Evolutionary conservation across 441 rosid species (phyloP).

Genomic region (Gossypium davidsonii): DNA sequence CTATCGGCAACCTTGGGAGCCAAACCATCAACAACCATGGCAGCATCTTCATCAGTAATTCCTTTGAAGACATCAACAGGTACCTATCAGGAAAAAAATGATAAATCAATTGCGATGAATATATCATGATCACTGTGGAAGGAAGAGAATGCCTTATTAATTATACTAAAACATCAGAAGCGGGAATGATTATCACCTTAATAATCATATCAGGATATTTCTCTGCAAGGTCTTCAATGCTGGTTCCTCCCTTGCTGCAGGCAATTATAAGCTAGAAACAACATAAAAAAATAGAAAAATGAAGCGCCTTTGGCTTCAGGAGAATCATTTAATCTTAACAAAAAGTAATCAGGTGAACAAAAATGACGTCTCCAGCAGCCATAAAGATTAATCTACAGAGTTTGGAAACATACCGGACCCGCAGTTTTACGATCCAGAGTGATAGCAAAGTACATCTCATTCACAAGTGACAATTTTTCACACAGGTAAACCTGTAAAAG

Average conservation of each 20-base stretch:
- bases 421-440: constrained; percentile 91
- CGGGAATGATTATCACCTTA: constrained; percentile 43
- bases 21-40: constrained; percentile 91
- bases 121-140: background rate
- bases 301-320: background rate
- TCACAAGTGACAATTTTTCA: constrained; percentile 79
- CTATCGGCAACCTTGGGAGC: constrained; percentile 77
- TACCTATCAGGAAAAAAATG: constrained; percentile 48
- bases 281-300: background rate
- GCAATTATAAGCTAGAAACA: constrained; percentile 78
- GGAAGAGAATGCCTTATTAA: background rate
- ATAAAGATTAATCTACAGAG: background rate
- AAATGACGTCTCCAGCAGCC: background rate
- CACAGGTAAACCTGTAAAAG: constrained; percentile 79
- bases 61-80: constrained; percentile 90
- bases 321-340: background rate
- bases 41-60: constrained; percentile 95
- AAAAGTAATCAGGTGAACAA: background rate
- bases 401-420: constrained; percentile 67
- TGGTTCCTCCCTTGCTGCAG: constrained; percentile 93
- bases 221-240: constrained; percentile 98
- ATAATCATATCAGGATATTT: constrained; percentile 93
- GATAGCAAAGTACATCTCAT: constrained; percentile 98
- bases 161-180: constrained; percentile 12
- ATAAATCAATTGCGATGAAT: constrained; percentile 9